Evolutionary conservation across 257 asterid genomes (phyloP).

Genomic region (Henckelia pumila): DNA sequence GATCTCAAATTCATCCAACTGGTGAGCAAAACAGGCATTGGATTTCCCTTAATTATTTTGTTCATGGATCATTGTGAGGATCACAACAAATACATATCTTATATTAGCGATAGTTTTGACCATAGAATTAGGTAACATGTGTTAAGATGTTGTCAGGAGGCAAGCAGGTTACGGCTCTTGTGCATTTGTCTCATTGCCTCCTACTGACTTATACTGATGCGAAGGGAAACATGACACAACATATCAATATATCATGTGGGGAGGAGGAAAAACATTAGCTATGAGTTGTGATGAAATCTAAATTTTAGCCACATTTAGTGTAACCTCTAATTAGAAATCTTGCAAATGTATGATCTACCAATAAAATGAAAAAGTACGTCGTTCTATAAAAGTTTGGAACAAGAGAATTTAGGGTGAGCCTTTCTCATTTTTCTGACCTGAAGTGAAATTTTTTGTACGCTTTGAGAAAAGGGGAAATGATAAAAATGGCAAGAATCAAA

Average conservation of each 20-base stretch:
- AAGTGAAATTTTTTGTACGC: not conserved
- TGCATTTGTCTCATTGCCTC: not conserved
- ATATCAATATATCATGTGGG: not conserved
- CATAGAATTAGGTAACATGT: no score
- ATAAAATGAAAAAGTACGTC: not conserved
- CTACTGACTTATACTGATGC: not conserved
- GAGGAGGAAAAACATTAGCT: not conserved
- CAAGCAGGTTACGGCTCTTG: not conserved
- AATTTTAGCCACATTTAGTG: not conserved
- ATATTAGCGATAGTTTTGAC: no score
- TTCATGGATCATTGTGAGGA: no score
- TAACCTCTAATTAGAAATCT: not conserved
- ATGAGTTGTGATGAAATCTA: not conserved
- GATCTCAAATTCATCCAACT: no score
- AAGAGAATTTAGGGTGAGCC: not conserved
- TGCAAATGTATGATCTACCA: not conserved
- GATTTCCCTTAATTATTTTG: no score
- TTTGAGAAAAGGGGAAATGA: not conserved
- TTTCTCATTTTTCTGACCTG: no score
- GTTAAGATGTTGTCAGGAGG: not conserved
- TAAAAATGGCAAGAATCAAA: not conserved
- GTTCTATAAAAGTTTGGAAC: not conserved
- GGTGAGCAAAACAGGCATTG: no score
- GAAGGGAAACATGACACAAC: not conserved
- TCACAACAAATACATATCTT: no score